phyloP scores from a whole-genome alignment of 441 rosid genomes.

The Corymbia calophylla region DNA sequence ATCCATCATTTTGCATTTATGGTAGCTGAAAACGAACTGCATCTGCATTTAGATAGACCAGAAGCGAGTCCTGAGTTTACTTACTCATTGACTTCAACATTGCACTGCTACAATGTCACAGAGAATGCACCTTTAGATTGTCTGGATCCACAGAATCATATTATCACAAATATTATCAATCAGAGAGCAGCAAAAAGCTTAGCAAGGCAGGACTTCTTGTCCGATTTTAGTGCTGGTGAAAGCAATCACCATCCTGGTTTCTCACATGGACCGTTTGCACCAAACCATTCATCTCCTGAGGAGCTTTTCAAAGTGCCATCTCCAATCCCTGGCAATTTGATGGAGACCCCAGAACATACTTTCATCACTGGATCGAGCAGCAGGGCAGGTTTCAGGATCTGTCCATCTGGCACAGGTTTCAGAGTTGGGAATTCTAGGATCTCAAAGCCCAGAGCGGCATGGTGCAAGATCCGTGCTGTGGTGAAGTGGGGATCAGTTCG shows the following conservation, averaged over 20 bases:
- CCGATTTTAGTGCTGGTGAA: not conserved
- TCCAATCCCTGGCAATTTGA: not conserved
- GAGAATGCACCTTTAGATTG: not conserved
- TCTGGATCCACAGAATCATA: not conserved
- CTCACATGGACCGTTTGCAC: slow-evolving; percentile 1
- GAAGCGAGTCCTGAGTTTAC: slow-evolving; percentile 12
- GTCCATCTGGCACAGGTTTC: slow-evolving; percentile 15
- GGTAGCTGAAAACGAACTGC: not conserved
- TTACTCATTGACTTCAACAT: slow-evolving; percentile 12
- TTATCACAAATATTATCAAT: not conserved
- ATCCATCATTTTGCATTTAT: not conserved
- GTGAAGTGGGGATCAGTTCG: slow-evolving; percentile 19
- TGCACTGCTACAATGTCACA: slow-evolving; percentile 3
- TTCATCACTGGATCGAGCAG: not conserved
- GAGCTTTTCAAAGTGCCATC: slow-evolving; percentile 5
- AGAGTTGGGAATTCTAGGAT: slow-evolving; percentile 15
- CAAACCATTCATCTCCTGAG: not conserved
- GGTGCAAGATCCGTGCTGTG: slow-evolving; percentile 68
- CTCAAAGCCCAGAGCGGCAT: slow-evolving; percentile 32
- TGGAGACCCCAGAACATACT: slow-evolving; percentile 10
- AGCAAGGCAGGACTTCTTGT: not conserved
- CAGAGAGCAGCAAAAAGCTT: slow-evolving; percentile 29
- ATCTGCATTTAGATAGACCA: slow-evolving; percentile 10
- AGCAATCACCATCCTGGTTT: not conserved
- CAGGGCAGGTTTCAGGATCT: slow-evolving; percentile 3